Base-by-base conservation (phyloP, 1,139 yeast genomes). In the Sugiyamaella pinicola region DNA sequence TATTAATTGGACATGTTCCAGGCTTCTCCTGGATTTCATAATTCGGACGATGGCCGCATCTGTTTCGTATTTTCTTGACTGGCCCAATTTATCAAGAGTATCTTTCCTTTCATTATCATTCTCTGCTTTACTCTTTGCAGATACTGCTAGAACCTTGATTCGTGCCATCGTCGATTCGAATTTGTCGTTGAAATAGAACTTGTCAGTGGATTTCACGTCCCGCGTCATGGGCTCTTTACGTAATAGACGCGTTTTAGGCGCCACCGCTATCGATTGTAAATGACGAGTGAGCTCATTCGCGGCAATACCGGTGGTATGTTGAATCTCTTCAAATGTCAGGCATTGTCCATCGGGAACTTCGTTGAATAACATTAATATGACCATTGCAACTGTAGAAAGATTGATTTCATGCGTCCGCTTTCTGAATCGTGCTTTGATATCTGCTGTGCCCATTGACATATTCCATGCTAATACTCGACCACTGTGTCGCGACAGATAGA, bases 21-120 rank as follows among this genome's bases (percentile, higher is more conserved):
- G 65, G 0, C 77, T 70, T 62, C 83, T 84, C 34, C 91, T 74
- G 46, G 87, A 61, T 63, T 93, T 93, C 93, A 93, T 85, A 9
- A 86, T 81, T 52, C 98, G 77, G 1, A 91, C 96, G 53, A 91
- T 81, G 0, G 96, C 95, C 0, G 98, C 97, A 64, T 88, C 95
- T 2, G 87, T 77, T 63, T 85, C 89, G 53, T 78, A 76, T 58
- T 81, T 70, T 49, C 87, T 72, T 6, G 80, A 74, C 55, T 67
- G 74, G 64, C 67, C 79, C 61, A 73, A 72, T 28, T 70, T 68
- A 37, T 71, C 74, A 66, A 72, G 61, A 0, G 78, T 78, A 49
- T 66, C 70, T 15, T 71, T 60, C 58, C 82, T 61, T 69, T 76
- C 76, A 42, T 69, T 41, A 54, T 69, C 73, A 61, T 72, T 65